Base-by-base conservation (phyloP, 225 moss, liverwort and hornwort genomes). In the Polytrichum formosum region DNA sequence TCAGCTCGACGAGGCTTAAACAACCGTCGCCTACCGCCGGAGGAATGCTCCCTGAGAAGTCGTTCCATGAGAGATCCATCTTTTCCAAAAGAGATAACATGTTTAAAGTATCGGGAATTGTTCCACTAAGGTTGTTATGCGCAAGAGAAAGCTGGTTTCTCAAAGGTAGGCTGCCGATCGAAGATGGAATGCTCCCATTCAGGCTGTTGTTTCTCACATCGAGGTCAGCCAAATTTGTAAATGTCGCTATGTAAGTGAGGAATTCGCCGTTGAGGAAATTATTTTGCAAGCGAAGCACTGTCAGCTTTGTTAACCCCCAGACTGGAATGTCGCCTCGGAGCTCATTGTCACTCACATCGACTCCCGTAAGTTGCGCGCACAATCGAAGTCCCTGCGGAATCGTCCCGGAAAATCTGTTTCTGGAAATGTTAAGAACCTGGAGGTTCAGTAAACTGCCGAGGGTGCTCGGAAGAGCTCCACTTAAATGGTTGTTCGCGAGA, bases 111-210 rank as follows among this genome's bases (percentile, higher is more conserved):
- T 30, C 8, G 1, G 88, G 88, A 7, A 85, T 75, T 25, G 0
- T 19, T 30, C 88, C 88, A 9, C 77, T 53, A 66, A 88, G 82
- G 46, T 82, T 77, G 75, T 88, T 88, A n/a, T 76, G 16, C 20
- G 72, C 71, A 4, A 88, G 54, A 61, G 66, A 66, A 28, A 85
- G 80, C 71, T 79, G 79, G 21, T 10, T 70, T 64, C 56, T 79
- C 67, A 84, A 54, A 54, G 76, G 84, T 10, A 77, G 70, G 9
- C 5, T 54, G 5, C 81, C 79, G 21, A 84, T 76, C 26, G 77
- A 66, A 23, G 68, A 28, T 37, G 88, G 85, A 53, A 88, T 80
- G 28, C 65, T 77, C 5, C 88, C 88, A 68, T 63, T 68, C 19
- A 88, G 55, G 20, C 35, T 30, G 77, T 88, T 88, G 26, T 71